Evolutionary conservation across 805 yeast species (phyloP), one percentile per base, ranked within the genome.

Genomic region (Suhomyces sp.): DNA sequence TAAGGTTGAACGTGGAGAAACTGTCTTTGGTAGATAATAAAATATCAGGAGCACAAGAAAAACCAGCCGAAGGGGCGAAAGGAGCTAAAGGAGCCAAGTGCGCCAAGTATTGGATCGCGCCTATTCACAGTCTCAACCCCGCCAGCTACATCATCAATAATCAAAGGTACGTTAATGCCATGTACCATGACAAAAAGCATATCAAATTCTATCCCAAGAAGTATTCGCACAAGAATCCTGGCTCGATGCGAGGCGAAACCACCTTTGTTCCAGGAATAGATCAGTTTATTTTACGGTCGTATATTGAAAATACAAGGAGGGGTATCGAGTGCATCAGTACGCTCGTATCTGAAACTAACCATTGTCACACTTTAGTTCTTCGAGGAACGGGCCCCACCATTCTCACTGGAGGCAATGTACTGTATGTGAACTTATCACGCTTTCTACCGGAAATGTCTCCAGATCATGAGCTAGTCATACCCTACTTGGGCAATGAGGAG

Each of bases 61-160:
- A 33, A 33, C 13, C 23, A 6, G 44, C 46, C 19, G 45, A 31
- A 47, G 33, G 47, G 40, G 46, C 38, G 19, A 44, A 42, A 22
- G 41, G 15, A 1, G 31, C 31, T 12, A 29, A 29, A 29, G 31
- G 17, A 33, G 17, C 36, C 36, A 33, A n/a, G 17, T 33, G 36
- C 24, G 26, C 41, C 24, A 22, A 19, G 33, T 50, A 44, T 29
- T 40, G 49, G 51, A 44, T 55, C 23, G 38, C 52, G 3, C 60
- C 60, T 7, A 48, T 48, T 13, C 41, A 44, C 15, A 46, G 42
- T n/a, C 49, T 23, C 29, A 41, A 19, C 29, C 65, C 72, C 1
- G 65, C 68, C 5, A 60, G 60, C 36, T 70, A 70, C 57, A 62
- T 69, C 33, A 46, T 70, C 35, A 64, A 64, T 26, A 64, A 59